Evolutionary conservation across 495 filamentous ascomycete genomes (phyloP), one percentile per base, ranked within the genome.

Genomic region (Evernia prunastri): DNA sequence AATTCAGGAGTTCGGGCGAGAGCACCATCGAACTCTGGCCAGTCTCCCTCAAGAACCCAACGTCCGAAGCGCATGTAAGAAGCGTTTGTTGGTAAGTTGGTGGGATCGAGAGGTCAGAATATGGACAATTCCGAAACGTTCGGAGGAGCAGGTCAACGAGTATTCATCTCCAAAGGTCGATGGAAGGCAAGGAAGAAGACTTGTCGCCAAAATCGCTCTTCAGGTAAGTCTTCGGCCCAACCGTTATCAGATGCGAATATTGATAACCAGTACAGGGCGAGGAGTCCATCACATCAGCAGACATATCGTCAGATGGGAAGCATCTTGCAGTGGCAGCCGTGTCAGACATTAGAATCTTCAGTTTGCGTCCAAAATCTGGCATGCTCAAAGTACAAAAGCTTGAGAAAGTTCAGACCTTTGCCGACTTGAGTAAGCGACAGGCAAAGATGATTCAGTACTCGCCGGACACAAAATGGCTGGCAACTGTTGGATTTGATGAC

Each of bases 21-120:
- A 97, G 71, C 78, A 90, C 68, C 89, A 95, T 72, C 80, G 91
- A 40, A 82, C 85, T 2, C 79, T 99, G 13, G 84, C 92, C 9
- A 82, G 84, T 68, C 79, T 97, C 25, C 93, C 94, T 1, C 94
- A 96, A 74, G 80, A 81, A 23, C 82, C 87, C 1, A 82, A 84
- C 5, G 69, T 96, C 11, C 77, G 83, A 35, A 90, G 89, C 59
- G 85, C 91, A 17, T 81, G 86, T 4, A 84, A 81, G 25, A 82
- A 82, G 37, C 82, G 93, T 42, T 73, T 96, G 23, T 76, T 98
- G 15, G 84, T 93, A 76, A 91, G 89, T 70, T 97, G 91, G 87
- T 99, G 94, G 94, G 89, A 93, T 60, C 81, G 87, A 66, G 89
- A 96, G 69, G 77, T 97, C 31, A 85, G 85, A 64, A 84, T 99